These are phyloP conservation scores for Cordyceps pruinosa DNA, from an alignment of 2,329 filamentous ascomycete genomes.

Conservation along the genomic window DNA sequence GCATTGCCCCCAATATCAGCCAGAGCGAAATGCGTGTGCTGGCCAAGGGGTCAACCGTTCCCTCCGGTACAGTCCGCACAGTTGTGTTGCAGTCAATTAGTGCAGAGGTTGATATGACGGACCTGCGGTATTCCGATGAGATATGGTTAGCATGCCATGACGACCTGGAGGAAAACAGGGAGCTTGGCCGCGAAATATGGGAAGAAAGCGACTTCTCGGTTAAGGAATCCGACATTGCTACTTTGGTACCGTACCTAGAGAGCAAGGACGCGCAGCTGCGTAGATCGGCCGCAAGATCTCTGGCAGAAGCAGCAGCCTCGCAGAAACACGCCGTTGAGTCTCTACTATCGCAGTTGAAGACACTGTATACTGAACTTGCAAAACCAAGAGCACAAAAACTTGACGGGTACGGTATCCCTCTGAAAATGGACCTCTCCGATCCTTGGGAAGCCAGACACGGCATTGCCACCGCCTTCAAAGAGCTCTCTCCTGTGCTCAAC, in stretches of 20 bases:
- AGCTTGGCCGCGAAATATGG: slow-evolving; percentile 84
- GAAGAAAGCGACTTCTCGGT: slow-evolving; percentile 81
- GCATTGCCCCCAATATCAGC: slow-evolving; percentile 74
- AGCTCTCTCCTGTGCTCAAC: slow-evolving; percentile 65
- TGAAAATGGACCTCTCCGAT: slow-evolving; percentile 79
- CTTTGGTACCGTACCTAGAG: slow-evolving; percentile 71
- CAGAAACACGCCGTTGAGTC: slow-evolving; percentile 54
- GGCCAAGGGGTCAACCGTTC: slow-evolving; percentile 70
- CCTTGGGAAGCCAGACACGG: slow-evolving; percentile 89
- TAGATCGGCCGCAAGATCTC: slow-evolving; percentile 71
- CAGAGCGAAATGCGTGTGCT: slow-evolving; percentile 66
- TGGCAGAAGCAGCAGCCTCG: slow-evolving; percentile 64
- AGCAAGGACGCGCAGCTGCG: slow-evolving; percentile 76
- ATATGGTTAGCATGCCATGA: slow-evolving; percentile 94
- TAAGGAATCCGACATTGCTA: slow-evolving; percentile 54
- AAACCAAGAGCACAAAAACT: slow-evolving; percentile 78
- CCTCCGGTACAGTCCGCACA: slow-evolving; percentile 72
- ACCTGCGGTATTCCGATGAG: slow-evolving; percentile 78
- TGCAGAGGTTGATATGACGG: slow-evolving; percentile 84
- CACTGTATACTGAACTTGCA: slow-evolving; percentile 68
- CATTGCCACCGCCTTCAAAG: slow-evolving; percentile 78
- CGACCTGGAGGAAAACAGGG: slow-evolving; percentile 77
- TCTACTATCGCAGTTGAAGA: slow-evolving; percentile 59
- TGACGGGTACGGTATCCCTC: slow-evolving; percentile 91
- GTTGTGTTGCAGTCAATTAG: slow-evolving; percentile 85